Conservation (phyloP, 768 basidiomycete species). For the Boletus huronensis region DNA sequence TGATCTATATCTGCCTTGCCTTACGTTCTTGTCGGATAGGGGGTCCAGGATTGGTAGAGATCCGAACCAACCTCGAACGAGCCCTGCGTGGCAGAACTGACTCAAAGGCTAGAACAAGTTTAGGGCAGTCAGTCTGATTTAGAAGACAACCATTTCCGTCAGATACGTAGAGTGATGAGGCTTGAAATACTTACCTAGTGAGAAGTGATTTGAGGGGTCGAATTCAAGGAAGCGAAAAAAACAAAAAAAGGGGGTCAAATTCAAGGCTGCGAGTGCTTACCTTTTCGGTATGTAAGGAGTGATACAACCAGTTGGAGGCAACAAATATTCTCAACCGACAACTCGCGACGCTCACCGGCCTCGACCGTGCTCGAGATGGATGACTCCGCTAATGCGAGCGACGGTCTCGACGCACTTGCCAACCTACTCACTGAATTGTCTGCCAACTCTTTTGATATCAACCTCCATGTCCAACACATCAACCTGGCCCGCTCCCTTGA, state of each 20-base stretch:
- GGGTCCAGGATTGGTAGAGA: not conserved
- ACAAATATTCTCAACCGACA: not conserved
- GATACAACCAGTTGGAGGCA: not conserved
- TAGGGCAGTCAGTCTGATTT: no score
- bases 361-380: slow-evolving; percentile 39
- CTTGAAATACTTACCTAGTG: no score
- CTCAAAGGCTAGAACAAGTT: no score
- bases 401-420: slow-evolving; percentile 62
- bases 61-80: not conserved
- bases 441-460: slow-evolving; percentile 56
- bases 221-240: no score
- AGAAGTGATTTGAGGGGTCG: no score
- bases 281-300: slow-evolving; percentile 4
- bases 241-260: no score
- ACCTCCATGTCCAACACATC: slow-evolving; percentile 66
- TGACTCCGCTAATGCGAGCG: slow-evolving; percentile 34
- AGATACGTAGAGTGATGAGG: no score
- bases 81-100: no score
- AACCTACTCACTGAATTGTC: slow-evolving; percentile 57
- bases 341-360: not conserved
- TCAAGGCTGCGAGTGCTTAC: not conserved
- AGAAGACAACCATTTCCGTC: not conserved
- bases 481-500: slow-evolving; percentile 53
- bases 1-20: not conserved
- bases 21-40: not conserved